phyloP scores from a whole-genome alignment of 306 rosid genomes.

The Inga oerstediana region DNA sequence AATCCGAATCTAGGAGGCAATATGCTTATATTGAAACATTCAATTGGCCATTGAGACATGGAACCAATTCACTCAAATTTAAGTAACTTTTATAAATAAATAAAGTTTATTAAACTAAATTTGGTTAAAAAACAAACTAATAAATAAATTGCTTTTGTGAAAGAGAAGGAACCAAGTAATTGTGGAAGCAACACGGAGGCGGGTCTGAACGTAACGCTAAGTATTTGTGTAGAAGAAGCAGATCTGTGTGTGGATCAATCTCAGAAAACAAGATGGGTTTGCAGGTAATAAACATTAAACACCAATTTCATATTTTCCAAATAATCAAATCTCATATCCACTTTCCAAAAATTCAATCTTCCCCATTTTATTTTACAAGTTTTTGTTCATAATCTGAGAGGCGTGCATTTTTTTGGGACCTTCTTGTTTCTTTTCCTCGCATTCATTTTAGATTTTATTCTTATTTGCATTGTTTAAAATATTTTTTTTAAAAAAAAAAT shows the following conservation, averaged over 20 bases:
- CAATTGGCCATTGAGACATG: neutral
- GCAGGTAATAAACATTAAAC: neutral
- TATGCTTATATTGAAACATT: neutral
- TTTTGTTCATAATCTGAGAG: too few species aligned
- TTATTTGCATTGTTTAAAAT: neutral
- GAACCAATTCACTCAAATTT: neutral
- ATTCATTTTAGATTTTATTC: too few species aligned
- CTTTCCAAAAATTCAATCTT: neutral
- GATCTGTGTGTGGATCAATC: neutral
- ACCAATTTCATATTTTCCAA: neutral
- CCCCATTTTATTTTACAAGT: neutral
- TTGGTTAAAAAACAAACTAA: neutral
- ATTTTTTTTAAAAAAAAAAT: too few species aligned
- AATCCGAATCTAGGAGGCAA: neutral
- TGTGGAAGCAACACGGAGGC: neutral
- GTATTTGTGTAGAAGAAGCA: neutral
- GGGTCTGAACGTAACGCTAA: neutral
- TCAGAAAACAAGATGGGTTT: slow-evolving; percentile 8
- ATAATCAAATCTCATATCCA: neutral
- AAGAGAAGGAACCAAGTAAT: neutral
- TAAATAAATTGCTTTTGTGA: neutral
- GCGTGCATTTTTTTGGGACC: too few species aligned
- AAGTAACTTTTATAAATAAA: neutral
- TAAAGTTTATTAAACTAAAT: neutral
- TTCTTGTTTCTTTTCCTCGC: too few species aligned